Base-by-base conservation (phyloP, 108 stramenopile species). In the Cyclotella baltica region DNA sequence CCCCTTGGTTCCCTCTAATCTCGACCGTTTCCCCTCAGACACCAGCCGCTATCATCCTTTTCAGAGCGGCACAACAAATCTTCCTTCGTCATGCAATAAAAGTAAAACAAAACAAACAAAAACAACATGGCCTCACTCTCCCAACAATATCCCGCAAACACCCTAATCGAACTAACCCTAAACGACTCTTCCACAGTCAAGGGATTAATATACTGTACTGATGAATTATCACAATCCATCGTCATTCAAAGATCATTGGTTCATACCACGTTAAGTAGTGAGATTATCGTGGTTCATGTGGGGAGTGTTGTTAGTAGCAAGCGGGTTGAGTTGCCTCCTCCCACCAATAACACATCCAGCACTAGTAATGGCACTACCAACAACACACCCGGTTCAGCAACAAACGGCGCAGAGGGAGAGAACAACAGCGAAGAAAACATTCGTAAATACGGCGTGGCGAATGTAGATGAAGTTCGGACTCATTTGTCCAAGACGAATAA, bases 131-230 rank as follows among this genome's bases (percentile, higher is more conserved):
- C 23, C 4, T 38, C 77, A 22, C 83, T 83, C 20, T 67, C 83
- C 15, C 16, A 38, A 16, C 79, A 43, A 28, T 84, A 84, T 47
- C 83, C 83, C 31, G 59, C 73, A 61, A 84, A 84, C 63, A 65
- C 83, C 56, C 29, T 76, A 56, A 71, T 84, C 75, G 83, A 84
- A 76, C 70, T 84, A 35, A 81, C 46, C 34, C 74, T 84, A 37
- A 36, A 62, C 20, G n/a, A 69, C 33, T 43, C 46, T 0, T 18
- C 74, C 20, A 50, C 36, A 27, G 10, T 91, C 52, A 58, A 65
- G n/a, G 94, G 94, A 15, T 53, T 83, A 38, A 74, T 95, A 13
- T 92, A 95, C 73, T 88, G 88, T 64, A 92, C 90, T 15, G 94
- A 95, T 65, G 90, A 90, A 51, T 69, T 83, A 34, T 70, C 86